phyloP scores from a whole-genome alignment of 805 yeast genomes.

The Candida caryicola region DNA sequence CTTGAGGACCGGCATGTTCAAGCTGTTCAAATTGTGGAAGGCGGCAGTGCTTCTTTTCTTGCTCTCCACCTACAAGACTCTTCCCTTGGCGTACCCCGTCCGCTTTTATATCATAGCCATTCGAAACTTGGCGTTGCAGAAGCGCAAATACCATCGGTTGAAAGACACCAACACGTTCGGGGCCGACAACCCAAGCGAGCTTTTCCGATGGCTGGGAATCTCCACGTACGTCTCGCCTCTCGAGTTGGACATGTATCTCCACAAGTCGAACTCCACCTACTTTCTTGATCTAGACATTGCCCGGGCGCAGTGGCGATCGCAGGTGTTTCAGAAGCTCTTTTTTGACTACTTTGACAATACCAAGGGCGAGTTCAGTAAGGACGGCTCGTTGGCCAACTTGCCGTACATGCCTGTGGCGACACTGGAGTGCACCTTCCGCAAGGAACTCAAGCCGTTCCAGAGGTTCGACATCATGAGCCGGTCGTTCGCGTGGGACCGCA shows the following conservation, averaged over 20 bases:
- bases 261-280: conserved; percentile 85
- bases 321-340: conserved; percentile 57
- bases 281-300: conserved; percentile 78
- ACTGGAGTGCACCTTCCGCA: conserved; percentile 62
- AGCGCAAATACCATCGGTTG: conserved; percentile 13
- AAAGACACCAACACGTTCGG: conserved; percentile 33
- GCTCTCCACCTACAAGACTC: conserved; percentile 52
- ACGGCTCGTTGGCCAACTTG: conserved; percentile 25
- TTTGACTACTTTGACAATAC: conserved; percentile 41
- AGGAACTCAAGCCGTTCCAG: conserved; percentile 70
- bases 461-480: conserved; percentile 53
- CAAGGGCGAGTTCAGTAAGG: conserved; percentile 28
- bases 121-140: conserved; percentile 40
- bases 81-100: conserved; percentile 52
- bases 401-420: conserved; percentile 80
- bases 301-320: conserved; percentile 60
- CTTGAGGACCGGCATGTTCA: no score
- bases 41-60: conserved; percentile 15
- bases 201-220: conserved; percentile 44
- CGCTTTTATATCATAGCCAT: not conserved
- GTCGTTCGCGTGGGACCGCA: conserved; percentile 79
- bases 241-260: conserved; percentile 84
- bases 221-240: conserved; percentile 64
- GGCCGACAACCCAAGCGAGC: conserved; percentile 18
- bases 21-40: not conserved